Percentiles rank a stretch among this genome's conserved stretches.
phyloP scores from a whole-genome alignment of 2,329 filamentous ascomycete genomes.

The Colletotrichum sp. region DNA sequence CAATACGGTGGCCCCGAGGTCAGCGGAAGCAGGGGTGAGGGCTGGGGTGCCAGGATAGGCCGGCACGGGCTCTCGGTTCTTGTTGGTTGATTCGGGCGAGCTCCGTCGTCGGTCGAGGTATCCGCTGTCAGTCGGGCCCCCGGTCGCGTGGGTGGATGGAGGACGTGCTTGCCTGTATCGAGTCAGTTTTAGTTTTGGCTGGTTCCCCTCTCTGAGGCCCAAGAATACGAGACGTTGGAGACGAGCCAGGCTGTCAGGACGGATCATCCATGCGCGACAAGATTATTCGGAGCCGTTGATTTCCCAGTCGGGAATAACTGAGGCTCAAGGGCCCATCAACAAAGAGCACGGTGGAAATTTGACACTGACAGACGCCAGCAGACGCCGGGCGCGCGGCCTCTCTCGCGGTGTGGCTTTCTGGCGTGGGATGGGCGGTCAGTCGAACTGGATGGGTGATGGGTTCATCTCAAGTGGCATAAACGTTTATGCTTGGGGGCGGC shows the following conservation, averaged over 20 bases:
- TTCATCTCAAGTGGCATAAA: conserved; percentile 11
- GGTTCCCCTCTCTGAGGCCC: neutral
- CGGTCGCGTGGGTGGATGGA: neutral
- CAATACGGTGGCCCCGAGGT: conserved; percentile 16
- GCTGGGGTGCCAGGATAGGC: neutral
- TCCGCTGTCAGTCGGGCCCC: conserved; percentile 17
- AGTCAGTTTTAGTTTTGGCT: conserved; percentile 17
- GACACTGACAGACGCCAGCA: neutral
- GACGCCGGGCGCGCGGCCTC: neutral
- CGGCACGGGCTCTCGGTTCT: neutral
- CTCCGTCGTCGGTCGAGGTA: conserved; percentile 20
- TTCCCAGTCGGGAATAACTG: conserved; percentile 8
- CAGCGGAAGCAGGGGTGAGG: neutral
- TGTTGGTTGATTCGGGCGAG: conserved; percentile 19
- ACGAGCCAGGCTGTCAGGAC: conserved; percentile 12
- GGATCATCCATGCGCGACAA: conserved; percentile 11
- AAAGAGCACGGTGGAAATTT: neutral
- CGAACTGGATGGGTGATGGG: neutral
- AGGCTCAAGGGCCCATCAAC: conserved; percentile 8
- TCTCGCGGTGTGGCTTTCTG: neutral
- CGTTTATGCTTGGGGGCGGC: neutral
- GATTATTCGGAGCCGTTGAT: conserved; percentile 14
- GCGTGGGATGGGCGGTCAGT: neutral
- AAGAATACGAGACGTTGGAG: conserved; percentile 19
- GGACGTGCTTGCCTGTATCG: conserved; percentile 17